Evolutionary conservation across 345 rosid genomes (phyloP).

Genomic region (Eutrema heterophyllum): DNA sequence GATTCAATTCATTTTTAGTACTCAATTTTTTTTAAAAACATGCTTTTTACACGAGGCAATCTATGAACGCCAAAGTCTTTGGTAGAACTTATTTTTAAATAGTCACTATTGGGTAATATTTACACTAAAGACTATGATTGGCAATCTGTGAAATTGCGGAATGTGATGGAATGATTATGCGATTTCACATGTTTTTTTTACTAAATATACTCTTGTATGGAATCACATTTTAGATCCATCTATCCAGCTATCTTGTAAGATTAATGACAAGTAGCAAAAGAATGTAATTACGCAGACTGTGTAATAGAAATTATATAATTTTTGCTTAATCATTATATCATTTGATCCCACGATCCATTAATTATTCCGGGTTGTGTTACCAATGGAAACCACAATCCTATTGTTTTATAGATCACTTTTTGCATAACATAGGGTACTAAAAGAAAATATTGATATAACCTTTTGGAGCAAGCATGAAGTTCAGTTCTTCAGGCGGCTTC

Average conservation of each 20-base stretch:
- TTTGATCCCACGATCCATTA: background rate
- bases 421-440: background rate
- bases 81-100: background rate
- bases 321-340: background rate
- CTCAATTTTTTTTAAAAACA: too few relatives aligned
- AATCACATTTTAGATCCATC: background rate
- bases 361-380: background rate
- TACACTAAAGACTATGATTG: background rate
- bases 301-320: too few relatives aligned
- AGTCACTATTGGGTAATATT: background rate
- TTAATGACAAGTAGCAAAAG: background rate
- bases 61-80: background rate
- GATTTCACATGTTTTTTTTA: too few relatives aligned
- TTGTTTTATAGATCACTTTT: background rate
- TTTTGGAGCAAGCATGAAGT: background rate
- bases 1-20: too few relatives aligned
- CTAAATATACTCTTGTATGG: background rate
- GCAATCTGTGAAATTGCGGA: background rate
- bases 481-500: constrained; percentile 6
- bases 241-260: background rate
- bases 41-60: too few relatives aligned
- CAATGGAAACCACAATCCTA: background rate
- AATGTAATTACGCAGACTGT: too few relatives aligned
- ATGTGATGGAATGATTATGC: background rate
- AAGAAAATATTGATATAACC: background rate